Evolutionary conservation across 75 land plant species (phyloP), one percentile per base, ranked within the genome.

Genomic region (Ceratopteris richardii): DNA sequence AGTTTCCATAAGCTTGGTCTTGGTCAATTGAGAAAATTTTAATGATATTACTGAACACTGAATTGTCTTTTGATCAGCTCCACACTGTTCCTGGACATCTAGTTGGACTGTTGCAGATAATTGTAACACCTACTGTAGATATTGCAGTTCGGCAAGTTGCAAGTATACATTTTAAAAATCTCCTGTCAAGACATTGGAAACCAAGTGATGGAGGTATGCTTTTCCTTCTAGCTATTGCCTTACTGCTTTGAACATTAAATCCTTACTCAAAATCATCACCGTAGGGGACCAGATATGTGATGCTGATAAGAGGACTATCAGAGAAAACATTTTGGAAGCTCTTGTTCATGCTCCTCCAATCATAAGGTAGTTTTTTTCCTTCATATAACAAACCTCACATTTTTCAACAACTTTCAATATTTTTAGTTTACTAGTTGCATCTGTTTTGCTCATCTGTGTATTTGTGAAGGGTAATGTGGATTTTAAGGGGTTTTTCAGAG

Each of bases 81-180:
- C 96, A 94, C 65, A 70, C 69, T 54, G 70, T 83, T 14, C 82
- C 83, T 16, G 91, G 88, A 60, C 98, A 94, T 77, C 56, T 94
- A 58, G 96, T 94, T 41, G 80, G 98, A 51, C 67, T 89, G 28
- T 62, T 93, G 53, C 98, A 88, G 68, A 88, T 93, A 12, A 83
- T 83, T 9, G 90, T 93, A 6, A 82, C 88, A 58, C 79, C 64
- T 17, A 77, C 70, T 51, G 77, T 78, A 59, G 98, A 94, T 57
- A 51, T 86, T 66, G 82, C 96, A n/a, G 87, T 94, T 13, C 75
- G 96, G 0, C 98, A 94, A 64, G 85, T 83, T 48, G 98, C 98
- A 7, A 90, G 96, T 26, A 94, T 94, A 54, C 83, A 89, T 62
- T 89, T 93, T 67, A 93, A 93, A 70, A 93, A 94, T 50, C 84